These are phyloP conservation scores for Coniochaeta sp. DNA, from an alignment of 2,329 filamentous ascomycete species.

Conservation along the genomic window DNA sequence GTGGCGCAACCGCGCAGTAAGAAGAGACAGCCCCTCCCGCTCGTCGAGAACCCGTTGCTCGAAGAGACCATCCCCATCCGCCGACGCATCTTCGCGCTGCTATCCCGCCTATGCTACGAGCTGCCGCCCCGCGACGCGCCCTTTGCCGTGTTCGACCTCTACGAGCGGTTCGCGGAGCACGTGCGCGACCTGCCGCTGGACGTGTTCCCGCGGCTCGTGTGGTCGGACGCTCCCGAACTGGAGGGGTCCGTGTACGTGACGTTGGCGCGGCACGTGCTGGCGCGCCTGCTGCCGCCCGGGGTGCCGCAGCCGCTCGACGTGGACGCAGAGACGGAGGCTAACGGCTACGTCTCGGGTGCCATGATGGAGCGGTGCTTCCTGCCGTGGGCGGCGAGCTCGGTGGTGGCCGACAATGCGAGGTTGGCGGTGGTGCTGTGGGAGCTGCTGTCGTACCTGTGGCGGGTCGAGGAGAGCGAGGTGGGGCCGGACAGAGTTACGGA, in stretches of 20 bases:
- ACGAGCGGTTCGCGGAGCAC: slow-evolving; percentile 48
- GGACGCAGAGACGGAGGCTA: slow-evolving; percentile 25
- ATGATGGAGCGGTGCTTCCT: slow-evolving; percentile 56
- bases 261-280: slow-evolving; percentile 35
- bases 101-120: slow-evolving; percentile 39
- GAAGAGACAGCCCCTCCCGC: slow-evolving; percentile 21
- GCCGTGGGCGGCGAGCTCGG: slow-evolving; percentile 55
- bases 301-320: slow-evolving; percentile 33
- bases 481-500: slow-evolving; percentile 22
- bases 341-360: slow-evolving; percentile 30
- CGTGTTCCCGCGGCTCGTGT: slow-evolving; percentile 48
- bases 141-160: slow-evolving; percentile 41
- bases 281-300: slow-evolving; percentile 34
- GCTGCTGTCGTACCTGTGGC: slow-evolving; percentile 46
- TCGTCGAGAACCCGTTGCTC: slow-evolving; percentile 17
- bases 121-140: slow-evolving; percentile 32
- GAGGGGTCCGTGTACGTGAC: slow-evolving; percentile 31
- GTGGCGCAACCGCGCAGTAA: too few relatives aligned
- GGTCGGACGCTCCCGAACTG: slow-evolving; percentile 30
- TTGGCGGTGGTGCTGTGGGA: slow-evolving; percentile 63
- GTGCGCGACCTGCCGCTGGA: slow-evolving; percentile 51
- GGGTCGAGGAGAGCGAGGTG: slow-evolving; percentile 22
- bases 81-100: slow-evolving; percentile 53
- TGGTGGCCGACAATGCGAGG: slow-evolving; percentile 62
- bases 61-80: slow-evolving; percentile 54